phyloP scores from a whole-genome alignment of 805 yeast species.

The Zygotorulaspora danielsina region DNA sequence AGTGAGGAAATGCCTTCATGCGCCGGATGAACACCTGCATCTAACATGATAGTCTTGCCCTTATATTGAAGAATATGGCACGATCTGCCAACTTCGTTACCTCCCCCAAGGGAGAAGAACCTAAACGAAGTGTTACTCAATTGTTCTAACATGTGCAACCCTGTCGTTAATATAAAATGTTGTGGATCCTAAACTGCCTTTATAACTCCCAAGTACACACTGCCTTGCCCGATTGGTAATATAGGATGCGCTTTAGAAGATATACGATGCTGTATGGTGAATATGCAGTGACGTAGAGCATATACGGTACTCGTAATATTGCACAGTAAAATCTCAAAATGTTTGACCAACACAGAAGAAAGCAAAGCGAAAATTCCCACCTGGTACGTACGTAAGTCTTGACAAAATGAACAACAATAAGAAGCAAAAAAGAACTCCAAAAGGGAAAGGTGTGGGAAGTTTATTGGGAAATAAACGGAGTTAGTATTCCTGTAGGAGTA shows the following conservation, averaged over 20 bases:
- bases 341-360: not conserved
- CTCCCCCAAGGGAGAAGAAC: slow-evolving; percentile 94
- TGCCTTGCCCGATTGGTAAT: slow-evolving; percentile 9
- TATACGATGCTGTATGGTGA: not conserved
- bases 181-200: not conserved
- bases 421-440: slow-evolving; percentile 11
- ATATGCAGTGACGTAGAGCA: no score
- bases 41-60: slow-evolving; percentile 93
- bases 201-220: slow-evolving; percentile 10
- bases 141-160: slow-evolving; percentile 11
- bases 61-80: slow-evolving; percentile 90
- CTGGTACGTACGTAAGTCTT: not conserved
- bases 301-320: no score
- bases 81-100: slow-evolving; percentile 95
- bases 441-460: slow-evolving; percentile 17
- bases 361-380: not conserved
- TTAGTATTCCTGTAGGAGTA: slow-evolving; percentile 9
- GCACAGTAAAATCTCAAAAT: no score
- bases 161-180: slow-evolving; percentile 3
- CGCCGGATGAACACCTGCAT: slow-evolving; percentile 98
- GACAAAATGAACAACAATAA: not conserved
- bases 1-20: slow-evolving; percentile 81
- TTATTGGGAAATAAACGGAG: slow-evolving; percentile 10
- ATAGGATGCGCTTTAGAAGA: no score
- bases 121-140: slow-evolving; percentile 41